These are phyloP conservation scores for Stephanodiscus triporus DNA, from an alignment of 108 stramenopile species.

Conservation along the genomic window DNA sequence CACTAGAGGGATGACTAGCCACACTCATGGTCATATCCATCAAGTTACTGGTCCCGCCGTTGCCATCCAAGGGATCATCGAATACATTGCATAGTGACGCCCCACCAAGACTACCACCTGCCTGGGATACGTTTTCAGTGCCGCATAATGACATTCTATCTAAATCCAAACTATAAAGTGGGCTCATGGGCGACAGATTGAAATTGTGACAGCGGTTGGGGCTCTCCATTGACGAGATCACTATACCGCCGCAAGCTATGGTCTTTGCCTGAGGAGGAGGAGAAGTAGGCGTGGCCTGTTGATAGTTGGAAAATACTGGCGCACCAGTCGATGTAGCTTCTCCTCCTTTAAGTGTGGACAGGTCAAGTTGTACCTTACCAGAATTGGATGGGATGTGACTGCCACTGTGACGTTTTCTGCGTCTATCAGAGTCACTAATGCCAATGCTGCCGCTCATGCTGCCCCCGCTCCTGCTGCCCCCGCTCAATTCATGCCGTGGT, in stretches of 20 bases:
- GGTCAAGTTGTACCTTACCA: slow-evolving; percentile 43
- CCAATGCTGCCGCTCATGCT: neutral
- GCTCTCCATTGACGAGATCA: neutral
- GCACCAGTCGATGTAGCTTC: slow-evolving; percentile 1
- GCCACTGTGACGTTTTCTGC: slow-evolving; percentile 17
- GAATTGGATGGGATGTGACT: slow-evolving; percentile 40
- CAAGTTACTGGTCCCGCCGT: slow-evolving; percentile 15
- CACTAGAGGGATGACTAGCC: slow-evolving; percentile 22
- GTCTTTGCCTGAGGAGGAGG: neutral
- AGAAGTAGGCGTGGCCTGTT: neutral
- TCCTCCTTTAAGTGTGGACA: slow-evolving; percentile 8
- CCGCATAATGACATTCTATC: slow-evolving; percentile 46
- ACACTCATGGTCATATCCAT: slow-evolving; percentile 43
- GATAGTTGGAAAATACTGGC: neutral
- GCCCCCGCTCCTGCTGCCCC: neutral
- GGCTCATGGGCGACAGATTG: slow-evolving; percentile 1
- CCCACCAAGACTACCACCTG: slow-evolving; percentile 44
- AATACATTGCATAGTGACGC: slow-evolving; percentile 62
- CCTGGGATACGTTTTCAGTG: slow-evolving; percentile 43
- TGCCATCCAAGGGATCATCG: slow-evolving; percentile 41
- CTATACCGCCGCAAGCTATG: slow-evolving; percentile 1
- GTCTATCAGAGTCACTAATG: slow-evolving; percentile 9
- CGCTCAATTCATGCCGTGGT: neutral
- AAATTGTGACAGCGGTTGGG: neutral
- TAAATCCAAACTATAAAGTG: slow-evolving; percentile 31